These are phyloP conservation scores for Yarrowia yakushimensis DNA, from an alignment of 805 yeast species.

Conservation along the genomic window DNA sequence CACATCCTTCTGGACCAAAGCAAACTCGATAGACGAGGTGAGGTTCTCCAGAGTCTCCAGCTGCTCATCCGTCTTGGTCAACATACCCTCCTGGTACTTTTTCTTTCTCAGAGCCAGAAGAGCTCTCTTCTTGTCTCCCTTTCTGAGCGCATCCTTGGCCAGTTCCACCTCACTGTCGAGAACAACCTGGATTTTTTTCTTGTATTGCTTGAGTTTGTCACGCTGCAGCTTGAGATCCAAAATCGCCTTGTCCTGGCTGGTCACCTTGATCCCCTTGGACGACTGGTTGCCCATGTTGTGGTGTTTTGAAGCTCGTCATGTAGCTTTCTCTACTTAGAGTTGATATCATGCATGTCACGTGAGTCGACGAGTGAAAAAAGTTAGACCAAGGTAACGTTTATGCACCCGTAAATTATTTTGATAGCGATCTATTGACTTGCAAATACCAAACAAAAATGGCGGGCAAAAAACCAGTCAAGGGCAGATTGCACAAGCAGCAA, in stretches of 20 bases:
- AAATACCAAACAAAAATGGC: conserved; percentile 1
- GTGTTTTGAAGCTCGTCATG: background rate
- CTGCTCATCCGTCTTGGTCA: conserved; percentile 71
- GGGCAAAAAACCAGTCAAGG: conserved; percentile 9
- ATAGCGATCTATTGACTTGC: background rate
- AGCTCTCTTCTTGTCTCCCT: conserved; percentile 58
- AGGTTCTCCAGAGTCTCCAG: conserved; percentile 74
- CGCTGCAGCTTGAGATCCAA: conserved; percentile 83
- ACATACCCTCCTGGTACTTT: conserved; percentile 75
- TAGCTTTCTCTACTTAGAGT: background rate
- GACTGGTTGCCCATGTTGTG: conserved; percentile 39
- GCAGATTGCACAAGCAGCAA: conserved; percentile 3
- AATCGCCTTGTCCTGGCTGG: conserved; percentile 81
- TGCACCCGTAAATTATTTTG: conserved; percentile 20
- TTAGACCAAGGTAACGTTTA: background rate
- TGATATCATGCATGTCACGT: conserved; percentile 13
- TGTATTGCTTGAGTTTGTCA: conserved; percentile 76
- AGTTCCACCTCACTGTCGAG: conserved; percentile 58
- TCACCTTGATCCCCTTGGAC: conserved; percentile 47
- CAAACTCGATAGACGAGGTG: conserved; percentile 64
- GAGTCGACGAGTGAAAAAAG: background rate
- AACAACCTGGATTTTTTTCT: conserved; percentile 53
- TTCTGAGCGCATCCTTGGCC: conserved; percentile 53
- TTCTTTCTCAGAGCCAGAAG: conserved; percentile 67
- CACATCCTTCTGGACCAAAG: conserved; percentile 82